Base-by-base conservation (phyloP, 306 rosid genomes). In the Dicorynia guianensis region DNA sequence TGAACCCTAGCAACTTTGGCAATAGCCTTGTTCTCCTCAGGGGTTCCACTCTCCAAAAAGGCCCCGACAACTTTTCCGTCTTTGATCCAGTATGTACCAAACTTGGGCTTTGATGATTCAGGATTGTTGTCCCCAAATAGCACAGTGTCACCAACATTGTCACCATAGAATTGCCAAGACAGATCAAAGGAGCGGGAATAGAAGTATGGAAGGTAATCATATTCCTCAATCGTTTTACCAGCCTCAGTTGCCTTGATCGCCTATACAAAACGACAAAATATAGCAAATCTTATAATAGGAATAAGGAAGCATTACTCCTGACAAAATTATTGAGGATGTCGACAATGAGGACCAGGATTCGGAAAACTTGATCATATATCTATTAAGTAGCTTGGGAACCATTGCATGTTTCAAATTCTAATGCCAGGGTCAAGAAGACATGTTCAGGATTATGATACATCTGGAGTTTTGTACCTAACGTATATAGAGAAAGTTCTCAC, bases 121-220 rank as follows among this genome's bases (percentile, higher is more conserved):
- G 91, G 97, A 42, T 87, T 76, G 84, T 25, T 86, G 93, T 95
- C 99, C 38, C 99, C 99, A 11, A 92, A 95, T 19, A 95, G 80
- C 70, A 92, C 93, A 0, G 96, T 76, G 18, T 95, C 98, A 3
- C 99, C 99, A 6, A 86, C 98, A 47, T 95, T 95, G 83, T 95
- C 98, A 11, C 99, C 99, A 3, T 92, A 92, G 91, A 95, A 95
- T 82, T 92, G 96, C 99, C 99, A 95, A 4, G 97, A 74, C 80
- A 92, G 87, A 52, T 89, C 89, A 14, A 92, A 95, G 8, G 92
- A 25, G 57, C 97, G 99, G 18, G 99, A 95, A 64, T 95, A 95
- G 88, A 95, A 95, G 93, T 11, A 92, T 44, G 99, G 99, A 69
- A 92, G 99, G 88, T 95, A 95, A 86, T 95, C 99, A 36, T 95